These are phyloP conservation scores for Phaffia tasmanica DNA, from an alignment of 768 basidiomycete species.

Conservation along the genomic window DNA sequence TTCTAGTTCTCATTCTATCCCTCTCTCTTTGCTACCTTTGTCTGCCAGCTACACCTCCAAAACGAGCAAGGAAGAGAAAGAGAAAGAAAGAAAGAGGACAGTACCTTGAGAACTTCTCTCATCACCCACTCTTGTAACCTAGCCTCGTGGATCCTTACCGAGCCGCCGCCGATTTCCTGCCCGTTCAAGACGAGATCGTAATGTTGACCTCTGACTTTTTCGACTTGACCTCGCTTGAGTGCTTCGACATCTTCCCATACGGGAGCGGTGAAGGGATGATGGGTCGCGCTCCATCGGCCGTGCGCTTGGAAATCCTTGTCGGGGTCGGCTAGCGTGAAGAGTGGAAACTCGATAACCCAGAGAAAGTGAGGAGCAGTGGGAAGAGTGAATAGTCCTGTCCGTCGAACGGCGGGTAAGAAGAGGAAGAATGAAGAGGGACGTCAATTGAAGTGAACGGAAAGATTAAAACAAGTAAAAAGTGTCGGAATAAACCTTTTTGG, in stretches of 20 bases:
- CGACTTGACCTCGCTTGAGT: slow-evolving; percentile 58
- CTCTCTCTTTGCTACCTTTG: too few relatives aligned
- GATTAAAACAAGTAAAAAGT: background rate
- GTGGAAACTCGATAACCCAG: slow-evolving; percentile 92
- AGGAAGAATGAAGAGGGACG: background rate
- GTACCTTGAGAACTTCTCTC: slow-evolving; percentile 61
- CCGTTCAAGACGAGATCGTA: slow-evolving; percentile 93
- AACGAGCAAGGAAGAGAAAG: background rate
- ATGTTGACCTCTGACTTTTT: slow-evolving; percentile 82
- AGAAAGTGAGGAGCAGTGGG: slow-evolving; percentile 63
- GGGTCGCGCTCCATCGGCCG: slow-evolving; percentile 82
- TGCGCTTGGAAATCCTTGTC: slow-evolving; percentile 78
- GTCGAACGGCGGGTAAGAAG: background rate
- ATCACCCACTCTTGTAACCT: slow-evolving; percentile 77
- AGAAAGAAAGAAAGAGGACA: slow-evolving; percentile 26
- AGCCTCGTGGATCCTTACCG: slow-evolving; percentile 83
- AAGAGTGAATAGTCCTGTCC: slow-evolving; percentile 49
- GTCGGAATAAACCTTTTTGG: slow-evolving; percentile 44
- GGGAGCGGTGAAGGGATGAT: slow-evolving; percentile 94
- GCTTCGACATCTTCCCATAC: slow-evolving; percentile 77
- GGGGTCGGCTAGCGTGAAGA: slow-evolving; percentile 72
- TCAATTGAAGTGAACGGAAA: background rate
- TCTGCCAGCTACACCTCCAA: too few relatives aligned
- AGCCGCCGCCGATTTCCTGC: slow-evolving; percentile 85
- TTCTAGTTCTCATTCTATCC: background rate